Base-by-base conservation (phyloP, 1,284 basidiomycete species). In the Sporisorium sorghi region DNA sequence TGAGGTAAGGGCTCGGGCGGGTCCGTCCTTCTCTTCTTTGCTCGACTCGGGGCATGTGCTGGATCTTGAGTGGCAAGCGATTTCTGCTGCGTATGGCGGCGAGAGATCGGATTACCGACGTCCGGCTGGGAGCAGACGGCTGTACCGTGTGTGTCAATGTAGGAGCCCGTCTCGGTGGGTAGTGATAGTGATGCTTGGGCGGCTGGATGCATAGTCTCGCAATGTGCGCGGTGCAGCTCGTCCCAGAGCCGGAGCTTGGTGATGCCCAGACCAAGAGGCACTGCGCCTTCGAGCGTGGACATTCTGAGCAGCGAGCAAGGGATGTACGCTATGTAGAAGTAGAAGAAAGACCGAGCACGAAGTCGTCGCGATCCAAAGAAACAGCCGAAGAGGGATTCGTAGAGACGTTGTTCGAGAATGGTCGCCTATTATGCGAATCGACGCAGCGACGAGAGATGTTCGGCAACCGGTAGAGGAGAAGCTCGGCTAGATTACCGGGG, bases 241-340 rank as follows among this genome's bases (percentile, higher is more conserved):
- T 71, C 58, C 68, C 68, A 71, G 17, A 71, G 68, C n/a, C 62
- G 58, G 14, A 71, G 58, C 37, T 60, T 65, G 15, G 68, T 65
- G 54, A 71, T 71, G 33, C 68, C 68, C n/a, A 71, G 11, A n/a
- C 67, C 67, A 5, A 60, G 47, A 14, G 68, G 68, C 10, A 71
- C 58, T 4, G 68, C 68, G 1, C 68, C 68, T 9, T 71, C 68
- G 23, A 71, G 62, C 5, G 68, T 71, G n/a, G 68, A 71, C 68
- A 71, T 65, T 26, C 10, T 47, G 19, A 32, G 37, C 35, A 3
- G 39, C 33, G 1, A 11, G 24, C 21, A 23, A 17, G 17, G 19
- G 12, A 14, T 12, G 28, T 19, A 30, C 21, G 1, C 15, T 30
- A 28, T 33, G 24, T 2, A 47, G 26, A 17, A 46, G 15, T n/a